A percentile compares a stretch with the other conserved stretches of the same genome.
Evolutionary conservation across 139 green algal genomes (phyloP).

Genomic region (Spirogloea muscicola): DNA sequence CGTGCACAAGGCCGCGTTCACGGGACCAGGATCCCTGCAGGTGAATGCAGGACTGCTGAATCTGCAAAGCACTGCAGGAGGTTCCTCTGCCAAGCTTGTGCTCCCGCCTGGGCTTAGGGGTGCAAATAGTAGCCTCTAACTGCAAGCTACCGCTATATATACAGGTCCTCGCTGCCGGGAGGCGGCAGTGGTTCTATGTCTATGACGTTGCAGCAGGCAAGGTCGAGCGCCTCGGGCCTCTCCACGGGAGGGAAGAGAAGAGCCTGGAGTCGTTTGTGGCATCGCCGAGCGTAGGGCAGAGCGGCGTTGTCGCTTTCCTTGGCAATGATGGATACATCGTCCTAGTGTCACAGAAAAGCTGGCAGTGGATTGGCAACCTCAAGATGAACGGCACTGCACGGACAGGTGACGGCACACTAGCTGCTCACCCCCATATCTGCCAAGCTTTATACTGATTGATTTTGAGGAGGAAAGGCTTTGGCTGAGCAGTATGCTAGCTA

Average conservation of each 20-base stretch:
- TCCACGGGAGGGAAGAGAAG: constrained; percentile 31
- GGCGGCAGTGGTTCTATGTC: constrained; percentile 81
- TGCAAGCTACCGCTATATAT: too few relatives aligned
- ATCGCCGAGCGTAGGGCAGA: constrained; percentile 11
- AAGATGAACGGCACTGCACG: constrained; percentile 81
- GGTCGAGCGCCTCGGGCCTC: constrained; percentile 24
- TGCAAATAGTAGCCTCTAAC: too few relatives aligned
- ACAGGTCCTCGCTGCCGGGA: constrained; percentile 63
- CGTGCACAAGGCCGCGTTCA: constrained; percentile 77
- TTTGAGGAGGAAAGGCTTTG: too few relatives aligned
- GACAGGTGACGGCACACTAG: too few relatives aligned
- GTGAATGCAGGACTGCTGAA: too few relatives aligned
- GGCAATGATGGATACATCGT: constrained; percentile 65
- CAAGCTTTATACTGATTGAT: too few relatives aligned
- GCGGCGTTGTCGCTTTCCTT: constrained; percentile 66
- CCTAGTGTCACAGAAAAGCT: constrained; percentile 70
- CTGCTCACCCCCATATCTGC: too few relatives aligned
- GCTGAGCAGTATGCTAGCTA: too few relatives aligned
- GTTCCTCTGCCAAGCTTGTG: too few relatives aligned
- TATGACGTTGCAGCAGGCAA: constrained; percentile 65
- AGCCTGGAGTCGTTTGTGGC: constrained; percentile 61
- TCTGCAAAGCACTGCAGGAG: too few relatives aligned
- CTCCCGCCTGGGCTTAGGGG: too few relatives aligned
- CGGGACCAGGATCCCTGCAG: constrained; percentile 48
- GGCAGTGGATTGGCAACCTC: constrained; percentile 67